These are phyloP conservation scores for Leucaena leucocephala DNA, from an alignment of 306 rosid species.

Conservation along the genomic window DNA sequence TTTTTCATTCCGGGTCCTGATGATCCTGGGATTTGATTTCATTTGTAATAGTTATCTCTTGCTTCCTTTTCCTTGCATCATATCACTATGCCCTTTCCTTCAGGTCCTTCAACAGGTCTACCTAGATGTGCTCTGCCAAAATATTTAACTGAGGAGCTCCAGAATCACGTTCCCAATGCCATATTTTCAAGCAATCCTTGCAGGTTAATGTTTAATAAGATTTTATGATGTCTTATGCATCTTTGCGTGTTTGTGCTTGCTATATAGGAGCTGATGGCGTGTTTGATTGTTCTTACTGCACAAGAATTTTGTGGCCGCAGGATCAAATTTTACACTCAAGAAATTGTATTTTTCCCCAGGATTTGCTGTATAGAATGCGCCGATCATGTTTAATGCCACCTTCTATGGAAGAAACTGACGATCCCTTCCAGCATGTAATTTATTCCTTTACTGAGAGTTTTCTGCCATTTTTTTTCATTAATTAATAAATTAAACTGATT, in stretches of 20 bases:
- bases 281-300: conserved; percentile 30
- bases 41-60: conserved; percentile 21
- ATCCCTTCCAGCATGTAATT: conserved; percentile 85
- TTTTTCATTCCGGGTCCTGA: conserved; percentile 96
- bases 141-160: conserved; percentile 81
- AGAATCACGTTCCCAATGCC: conserved; percentile 74
- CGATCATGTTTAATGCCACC: conserved; percentile 88
- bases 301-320: conserved; percentile 51
- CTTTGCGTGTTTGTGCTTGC: conserved; percentile 22
- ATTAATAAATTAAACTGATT: background rate
- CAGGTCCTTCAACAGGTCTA: conserved; percentile 81
- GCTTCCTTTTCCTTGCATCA: conserved; percentile 17
- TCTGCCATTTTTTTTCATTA: conserved; percentile 29
- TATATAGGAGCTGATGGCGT: conserved; percentile 24
- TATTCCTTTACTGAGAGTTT: conserved; percentile 13
- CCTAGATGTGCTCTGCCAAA: conserved; percentile 81
- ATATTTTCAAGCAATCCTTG: conserved; percentile 94
- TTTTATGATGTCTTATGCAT: conserved; percentile 22
- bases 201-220: conserved; percentile 55
- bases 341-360: conserved; percentile 85
- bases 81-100: conserved; percentile 26
- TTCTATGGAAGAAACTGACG: conserved; percentile 80
- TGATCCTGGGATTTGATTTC: conserved; percentile 71
- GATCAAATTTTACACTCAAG: conserved; percentile 81
- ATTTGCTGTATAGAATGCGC: conserved; percentile 84